Evolutionary conservation across 352 stramenopile species (phyloP).

Genomic region (Globisporangium okanoganense): DNA sequence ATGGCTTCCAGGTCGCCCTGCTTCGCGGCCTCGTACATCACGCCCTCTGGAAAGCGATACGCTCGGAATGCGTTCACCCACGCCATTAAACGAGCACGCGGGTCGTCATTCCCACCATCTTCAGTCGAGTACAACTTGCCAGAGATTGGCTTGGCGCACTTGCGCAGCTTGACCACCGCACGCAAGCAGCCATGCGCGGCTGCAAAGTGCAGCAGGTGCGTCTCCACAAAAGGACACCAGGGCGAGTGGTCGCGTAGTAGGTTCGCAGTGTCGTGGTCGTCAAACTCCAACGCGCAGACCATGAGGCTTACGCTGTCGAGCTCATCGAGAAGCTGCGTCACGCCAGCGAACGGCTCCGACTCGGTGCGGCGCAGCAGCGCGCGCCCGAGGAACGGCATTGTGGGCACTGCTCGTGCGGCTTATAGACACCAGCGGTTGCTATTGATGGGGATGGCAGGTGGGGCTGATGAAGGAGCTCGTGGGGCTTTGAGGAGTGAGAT

Average conservation of each 20-base stretch:
- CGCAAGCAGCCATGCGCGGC: not conserved
- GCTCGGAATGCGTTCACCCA: conserved; percentile 1
- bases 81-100: not conserved
- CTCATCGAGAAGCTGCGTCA: not conserved
- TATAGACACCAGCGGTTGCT: no score
- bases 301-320: not conserved
- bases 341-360: not conserved
- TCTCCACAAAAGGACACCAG: not conserved
- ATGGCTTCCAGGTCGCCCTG: not conserved
- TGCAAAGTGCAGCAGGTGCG: not conserved
- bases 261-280: not conserved
- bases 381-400: not conserved
- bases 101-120: not conserved
- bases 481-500: no score
- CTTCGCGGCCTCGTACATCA: conserved; percentile 2
- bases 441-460: no score
- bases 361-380: not conserved
- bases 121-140: not conserved
- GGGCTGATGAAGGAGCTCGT: no score
- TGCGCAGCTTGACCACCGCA: not conserved
- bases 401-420: not conserved
- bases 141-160: not conserved
- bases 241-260: not conserved
- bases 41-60: not conserved
- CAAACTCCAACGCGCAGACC: not conserved